phyloP scores from a whole-genome alignment of 2,329 filamentous ascomycete species.

The Talaromyces marneffei region DNA sequence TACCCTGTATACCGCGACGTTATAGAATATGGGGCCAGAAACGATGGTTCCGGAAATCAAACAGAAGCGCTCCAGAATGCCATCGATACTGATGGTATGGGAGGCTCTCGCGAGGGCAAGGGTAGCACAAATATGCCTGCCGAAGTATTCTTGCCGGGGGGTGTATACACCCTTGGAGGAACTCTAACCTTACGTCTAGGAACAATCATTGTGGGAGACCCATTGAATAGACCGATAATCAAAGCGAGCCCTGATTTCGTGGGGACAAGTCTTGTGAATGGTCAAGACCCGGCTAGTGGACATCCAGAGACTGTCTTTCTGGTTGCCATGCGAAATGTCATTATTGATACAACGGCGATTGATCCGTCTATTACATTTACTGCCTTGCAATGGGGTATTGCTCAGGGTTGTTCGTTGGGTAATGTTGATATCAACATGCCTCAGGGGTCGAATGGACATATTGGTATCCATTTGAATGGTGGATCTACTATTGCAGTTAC shows the following conservation, averaged over 20 bases:
- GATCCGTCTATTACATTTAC: constrained; percentile 24
- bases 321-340: constrained; percentile 34
- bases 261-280: constrained; percentile 53
- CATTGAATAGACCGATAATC: constrained; percentile 44
- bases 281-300: constrained; percentile 28
- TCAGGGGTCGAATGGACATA: constrained; percentile 25
- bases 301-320: constrained; percentile 31
- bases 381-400: constrained; percentile 36
- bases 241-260: constrained; percentile 48
- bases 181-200: constrained; percentile 27
- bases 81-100: constrained; percentile 17
- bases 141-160: constrained; percentile 27
- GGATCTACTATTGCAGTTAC: constrained; percentile 15
- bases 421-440: constrained; percentile 38
- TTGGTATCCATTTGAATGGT: constrained; percentile 26
- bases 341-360: constrained; percentile 32
- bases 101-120: constrained; percentile 16
- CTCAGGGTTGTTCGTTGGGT: constrained; percentile 34
- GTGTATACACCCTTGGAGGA: constrained; percentile 24
- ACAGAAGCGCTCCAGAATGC: constrained; percentile 17
- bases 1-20: constrained; percentile 18
- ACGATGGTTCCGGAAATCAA: constrained; percentile 15
- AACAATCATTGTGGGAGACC: constrained; percentile 36
- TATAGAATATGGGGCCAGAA: constrained; percentile 13
- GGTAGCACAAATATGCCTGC: constrained; percentile 22